Percentiles rank a stretch among this genome's conserved stretches.
Evolutionary conservation across 2,329 filamentous ascomycete genomes (phyloP).

Genomic region (Fusarium circinatum): DNA sequence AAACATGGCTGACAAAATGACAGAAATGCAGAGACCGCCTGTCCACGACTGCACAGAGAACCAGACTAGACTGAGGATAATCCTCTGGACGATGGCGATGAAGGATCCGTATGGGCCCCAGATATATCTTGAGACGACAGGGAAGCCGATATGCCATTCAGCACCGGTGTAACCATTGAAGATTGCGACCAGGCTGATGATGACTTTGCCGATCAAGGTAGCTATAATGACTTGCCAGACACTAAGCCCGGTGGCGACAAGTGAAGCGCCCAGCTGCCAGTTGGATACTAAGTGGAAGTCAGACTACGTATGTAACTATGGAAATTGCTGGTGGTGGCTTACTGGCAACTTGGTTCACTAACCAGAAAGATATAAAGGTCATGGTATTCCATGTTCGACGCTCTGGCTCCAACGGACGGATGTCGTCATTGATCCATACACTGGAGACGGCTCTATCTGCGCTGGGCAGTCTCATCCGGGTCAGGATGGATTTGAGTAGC

Average conservation of each 20-base stretch:
- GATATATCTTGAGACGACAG: neutral
- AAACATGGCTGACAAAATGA: neutral
- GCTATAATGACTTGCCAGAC: neutral
- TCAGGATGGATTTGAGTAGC: neutral
- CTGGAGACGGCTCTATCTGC: neutral
- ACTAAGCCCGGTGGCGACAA: neutral
- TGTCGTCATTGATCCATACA: neutral
- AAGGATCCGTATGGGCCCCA: neutral
- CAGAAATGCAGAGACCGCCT: neutral
- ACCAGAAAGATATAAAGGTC: neutral
- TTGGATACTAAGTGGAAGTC: neutral
- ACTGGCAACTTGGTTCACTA: neutral
- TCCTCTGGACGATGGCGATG: neutral
- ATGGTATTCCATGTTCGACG: neutral
- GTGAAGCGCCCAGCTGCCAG: neutral
- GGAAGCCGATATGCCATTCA: neutral
- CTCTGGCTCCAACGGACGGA: neutral
- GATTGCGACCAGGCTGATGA: neutral
- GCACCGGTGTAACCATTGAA: neutral
- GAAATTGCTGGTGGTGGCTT: accelerated
- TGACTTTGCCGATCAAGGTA: neutral
- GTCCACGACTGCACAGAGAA: neutral
- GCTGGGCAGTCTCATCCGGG: neutral
- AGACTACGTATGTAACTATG: neutral
- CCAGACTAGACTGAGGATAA: neutral